Percentiles rank a stretch among this genome's conserved stretches.
These are phyloP conservation scores for Metschnikowia vanudenii DNA, from an alignment of 805 yeast species.

Conservation along the genomic window DNA sequence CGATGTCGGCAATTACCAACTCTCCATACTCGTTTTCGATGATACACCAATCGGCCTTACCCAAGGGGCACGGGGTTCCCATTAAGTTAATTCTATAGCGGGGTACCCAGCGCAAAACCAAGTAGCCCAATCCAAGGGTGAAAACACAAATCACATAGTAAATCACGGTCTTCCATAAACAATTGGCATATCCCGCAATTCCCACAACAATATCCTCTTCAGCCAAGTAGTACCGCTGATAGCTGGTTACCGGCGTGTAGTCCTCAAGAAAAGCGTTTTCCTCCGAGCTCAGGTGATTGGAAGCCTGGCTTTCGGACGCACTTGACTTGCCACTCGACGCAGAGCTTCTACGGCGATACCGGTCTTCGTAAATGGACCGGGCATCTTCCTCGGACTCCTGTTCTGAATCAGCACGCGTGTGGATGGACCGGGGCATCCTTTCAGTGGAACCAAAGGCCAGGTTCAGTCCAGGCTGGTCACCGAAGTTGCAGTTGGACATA, in stretches of 20 bases:
- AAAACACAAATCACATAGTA: conserved; percentile 55
- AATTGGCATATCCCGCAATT: conserved; percentile 81
- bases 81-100: conserved; percentile 61
- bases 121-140: conserved; percentile 71
- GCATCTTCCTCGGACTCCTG: conserved; percentile 10
- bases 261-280: conserved; percentile 13
- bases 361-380: conserved; percentile 23
- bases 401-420: background rate
- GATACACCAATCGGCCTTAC: conserved; percentile 87
- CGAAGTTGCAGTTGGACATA: conserved; percentile 3
- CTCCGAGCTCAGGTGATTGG: conserved; percentile 7
- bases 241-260: conserved; percentile 39
- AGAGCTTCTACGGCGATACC: conserved; percentile 26
- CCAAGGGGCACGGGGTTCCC: conserved; percentile 69
- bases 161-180: conserved; percentile 41
- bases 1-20: conserved; percentile 56
- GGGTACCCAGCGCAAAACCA: conserved; percentile 85
- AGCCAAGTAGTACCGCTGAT: conserved; percentile 86
- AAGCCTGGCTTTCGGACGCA: conserved; percentile 7
- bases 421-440: conserved; percentile 16
- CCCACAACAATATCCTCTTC: conserved; percentile 95
- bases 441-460: conserved; percentile 7
- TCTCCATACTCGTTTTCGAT: conserved; percentile 94
- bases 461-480: background rate
- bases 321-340: conserved; percentile 10